Conservation (phyloP, 345 rosid genomes). For the Eucalyptus rudis region DNA sequence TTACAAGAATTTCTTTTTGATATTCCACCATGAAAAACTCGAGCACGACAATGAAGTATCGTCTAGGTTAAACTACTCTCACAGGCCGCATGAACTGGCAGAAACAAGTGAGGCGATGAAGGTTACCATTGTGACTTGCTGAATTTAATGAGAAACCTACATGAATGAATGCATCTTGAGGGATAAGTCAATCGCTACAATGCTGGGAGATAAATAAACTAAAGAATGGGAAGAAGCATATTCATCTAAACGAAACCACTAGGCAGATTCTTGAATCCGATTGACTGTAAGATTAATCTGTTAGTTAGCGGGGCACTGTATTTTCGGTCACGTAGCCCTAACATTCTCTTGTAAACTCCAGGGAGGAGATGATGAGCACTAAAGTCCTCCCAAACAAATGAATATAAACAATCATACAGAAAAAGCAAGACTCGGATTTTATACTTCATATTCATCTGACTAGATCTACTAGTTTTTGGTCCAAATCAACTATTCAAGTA, state of each 20-base stretch:
- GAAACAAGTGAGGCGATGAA: not conserved
- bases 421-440: not conserved
- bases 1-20: not conserved
- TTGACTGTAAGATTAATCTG: not conserved
- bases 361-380: not conserved
- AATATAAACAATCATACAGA: not conserved
- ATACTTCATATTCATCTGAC: not conserved
- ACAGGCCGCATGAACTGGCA: not conserved
- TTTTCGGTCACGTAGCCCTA: not conserved
- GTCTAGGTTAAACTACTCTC: not conserved
- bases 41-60: not conserved
- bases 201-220: not conserved
- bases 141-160: not conserved
- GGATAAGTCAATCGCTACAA: not conserved
- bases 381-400: not conserved
- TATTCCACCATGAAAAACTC: not conserved
- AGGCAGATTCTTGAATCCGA: not conserved
- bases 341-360: not conserved
- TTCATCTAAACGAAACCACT: not conserved
- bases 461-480: not conserved
- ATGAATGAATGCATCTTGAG: not conserved
- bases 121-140: not conserved
- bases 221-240: not conserved
- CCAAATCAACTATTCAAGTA: not conserved
- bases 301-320: not conserved